Conservation (phyloP, 1,139 yeast genomes). For the Hemisphaericaspora subhashii region DNA sequence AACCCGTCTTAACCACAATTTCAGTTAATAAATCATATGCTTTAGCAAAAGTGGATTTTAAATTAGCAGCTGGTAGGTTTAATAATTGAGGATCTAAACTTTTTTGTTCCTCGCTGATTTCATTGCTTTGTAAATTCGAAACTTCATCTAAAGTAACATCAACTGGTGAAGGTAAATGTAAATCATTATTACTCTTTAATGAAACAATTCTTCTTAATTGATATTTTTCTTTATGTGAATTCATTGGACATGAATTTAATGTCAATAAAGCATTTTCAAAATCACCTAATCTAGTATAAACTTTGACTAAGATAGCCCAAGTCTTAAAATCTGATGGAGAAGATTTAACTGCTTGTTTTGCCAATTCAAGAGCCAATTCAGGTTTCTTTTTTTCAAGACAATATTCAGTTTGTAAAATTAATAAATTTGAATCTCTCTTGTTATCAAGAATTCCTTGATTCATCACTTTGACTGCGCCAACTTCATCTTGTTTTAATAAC, state of each 20-base stretch:
- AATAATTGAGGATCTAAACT: constrained; percentile 67
- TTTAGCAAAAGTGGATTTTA: constrained; percentile 75
- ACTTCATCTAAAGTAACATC: constrained; percentile 74
- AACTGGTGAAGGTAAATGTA: constrained; percentile 73
- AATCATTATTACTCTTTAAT: constrained; percentile 55
- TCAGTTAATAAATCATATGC: constrained; percentile 81
- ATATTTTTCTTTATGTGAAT: constrained; percentile 64
- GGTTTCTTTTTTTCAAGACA: constrained; percentile 63
- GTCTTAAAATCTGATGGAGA: constrained; percentile 83
- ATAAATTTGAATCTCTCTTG: constrained; percentile 62
- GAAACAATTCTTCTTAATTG: constrained; percentile 56
- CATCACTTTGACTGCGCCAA: constrained; percentile 71
- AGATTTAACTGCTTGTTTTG: constrained; percentile 73
- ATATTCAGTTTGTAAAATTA: constrained; percentile 69
- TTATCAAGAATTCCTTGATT: constrained; percentile 56
- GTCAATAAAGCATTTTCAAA: constrained; percentile 77
- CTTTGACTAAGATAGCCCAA: constrained; percentile 76
- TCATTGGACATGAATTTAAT: constrained; percentile 92
- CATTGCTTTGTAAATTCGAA: constrained; percentile 54
- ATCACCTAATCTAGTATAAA: constrained; percentile 69
- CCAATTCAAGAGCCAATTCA: constrained; percentile 73
- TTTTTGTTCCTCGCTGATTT: constrained; percentile 50
- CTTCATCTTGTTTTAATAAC: constrained; percentile 66
- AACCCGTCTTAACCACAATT: constrained; percentile 71
- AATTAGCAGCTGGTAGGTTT: constrained; percentile 72